Evolutionary conservation across 805 yeast species (phyloP), one percentile per base, ranked within the genome.

Genomic region (Wickerhamomyces sydowiorum): DNA sequence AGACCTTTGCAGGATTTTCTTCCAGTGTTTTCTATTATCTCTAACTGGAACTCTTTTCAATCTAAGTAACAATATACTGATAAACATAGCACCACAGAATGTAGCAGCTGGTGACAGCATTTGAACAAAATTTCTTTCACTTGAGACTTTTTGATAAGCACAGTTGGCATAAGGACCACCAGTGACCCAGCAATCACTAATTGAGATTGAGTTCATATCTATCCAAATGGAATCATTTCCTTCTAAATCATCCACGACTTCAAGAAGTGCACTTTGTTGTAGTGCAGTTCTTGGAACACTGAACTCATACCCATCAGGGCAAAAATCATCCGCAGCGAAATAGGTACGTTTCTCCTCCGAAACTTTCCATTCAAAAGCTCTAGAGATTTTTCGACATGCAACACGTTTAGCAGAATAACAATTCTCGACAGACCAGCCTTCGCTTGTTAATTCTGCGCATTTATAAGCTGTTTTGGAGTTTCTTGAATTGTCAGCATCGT

Each of bases 141-240:
- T 68, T 9, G 78, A 69, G 1, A 73, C 71, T 36, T 66, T 67
- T 43, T 75, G 76, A 57, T 89, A 89, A 0, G 97, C 96, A 57
- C 98, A 90, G 25, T 65, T 56, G 0, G 91, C 82, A 46, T 76
- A 70, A 0, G 87, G 77, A 0, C 96, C 96, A 1, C 96, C 96
- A 12, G 75, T 61, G 5, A 89, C 89, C 90, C 93, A 91, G 56
- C 98, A 90, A 41, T 78, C 75, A 3, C 72, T 63, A 18, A 80
- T 78, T 1, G 86, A 75, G 19, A 91, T 70, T 15, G 90, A 86
- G 57, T 91, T 90, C 48, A 88, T 51, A 61, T 87, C 88, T 4
- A 88, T 75, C 97, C 97, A 90, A 0, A 78, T 65, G 0, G 76
- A 75, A 13, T 50, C 60, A 14, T 46, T 50, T 2, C 53, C 46